Evolutionary conservation across 495 filamentous ascomycete genomes (phyloP).

Genomic region (Lophium mytilinum): DNA sequence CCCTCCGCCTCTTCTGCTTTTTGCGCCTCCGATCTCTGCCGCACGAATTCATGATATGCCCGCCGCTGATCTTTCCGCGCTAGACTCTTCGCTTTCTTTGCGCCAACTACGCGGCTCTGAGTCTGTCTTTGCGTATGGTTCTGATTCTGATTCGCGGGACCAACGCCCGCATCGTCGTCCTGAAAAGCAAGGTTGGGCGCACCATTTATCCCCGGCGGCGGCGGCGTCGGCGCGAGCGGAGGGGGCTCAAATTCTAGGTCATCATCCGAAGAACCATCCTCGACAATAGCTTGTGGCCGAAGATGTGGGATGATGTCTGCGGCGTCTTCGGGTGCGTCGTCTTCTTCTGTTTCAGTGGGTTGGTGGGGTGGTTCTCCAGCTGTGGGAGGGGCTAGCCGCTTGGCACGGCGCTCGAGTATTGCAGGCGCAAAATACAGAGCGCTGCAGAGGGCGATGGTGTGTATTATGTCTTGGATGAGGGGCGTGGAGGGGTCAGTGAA

Average conservation of each 20-base stretch:
- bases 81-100: slow-evolving; percentile 43
- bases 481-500: slow-evolving; percentile 33
- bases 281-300: slow-evolving; percentile 7
- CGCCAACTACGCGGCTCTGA: slow-evolving; percentile 33
- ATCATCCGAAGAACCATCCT: slow-evolving; percentile 5
- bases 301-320: not conserved
- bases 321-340: not conserved
- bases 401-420: slow-evolving; percentile 15
- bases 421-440: slow-evolving; percentile 33
- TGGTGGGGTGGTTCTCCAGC: not conserved
- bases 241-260: not conserved
- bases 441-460: slow-evolving; percentile 29
- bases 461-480: slow-evolving; percentile 32
- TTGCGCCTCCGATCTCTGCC: slow-evolving; percentile 35
- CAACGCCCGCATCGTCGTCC: not conserved
- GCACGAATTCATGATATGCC: slow-evolving; percentile 43
- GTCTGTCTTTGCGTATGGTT: slow-evolving; percentile 11
- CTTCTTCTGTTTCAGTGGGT: not conserved
- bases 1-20: slow-evolving; percentile 30
- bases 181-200: not conserved
- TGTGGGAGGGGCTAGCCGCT: not conserved
- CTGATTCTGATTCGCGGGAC: slow-evolving; percentile 2
- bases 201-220: not conserved
- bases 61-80: slow-evolving; percentile 41
- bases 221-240: slow-evolving; percentile 19